Evolutionary conservation across 2,329 filamentous ascomycete genomes (phyloP).

Genomic region (Fusarium sp.): DNA sequence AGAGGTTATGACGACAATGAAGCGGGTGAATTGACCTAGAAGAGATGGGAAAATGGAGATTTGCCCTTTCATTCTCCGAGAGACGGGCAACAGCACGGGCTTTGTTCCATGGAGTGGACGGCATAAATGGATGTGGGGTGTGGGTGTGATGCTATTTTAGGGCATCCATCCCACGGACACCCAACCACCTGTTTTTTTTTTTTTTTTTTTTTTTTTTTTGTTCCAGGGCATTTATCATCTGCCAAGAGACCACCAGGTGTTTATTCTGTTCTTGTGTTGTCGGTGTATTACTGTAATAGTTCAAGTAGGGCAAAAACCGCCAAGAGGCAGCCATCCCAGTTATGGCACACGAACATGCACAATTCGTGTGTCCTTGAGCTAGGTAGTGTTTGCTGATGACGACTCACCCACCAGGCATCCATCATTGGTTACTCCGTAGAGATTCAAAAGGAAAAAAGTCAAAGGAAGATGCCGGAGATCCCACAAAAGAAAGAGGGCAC

Average conservation of each 20-base stretch:
- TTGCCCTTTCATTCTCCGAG: not conserved
- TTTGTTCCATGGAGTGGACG: not conserved
- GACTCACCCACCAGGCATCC: constrained; percentile 15
- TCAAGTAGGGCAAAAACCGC: not conserved
- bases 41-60: constrained; percentile 4
- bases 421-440: not conserved
- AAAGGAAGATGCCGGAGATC: not conserved
- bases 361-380: not conserved
- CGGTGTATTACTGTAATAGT: not conserved
- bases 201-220: not conserved
- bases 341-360: not conserved
- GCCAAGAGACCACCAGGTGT: not conserved
- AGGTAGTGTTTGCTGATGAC: constrained; percentile 25
- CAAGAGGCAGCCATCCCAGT: constrained; percentile 13
- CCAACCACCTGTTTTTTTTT: constrained; percentile 16
- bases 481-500: not conserved
- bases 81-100: constrained; percentile 17
- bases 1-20: constrained; percentile 34
- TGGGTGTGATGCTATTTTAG: constrained; percentile 35
- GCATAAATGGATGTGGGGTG: not conserved
- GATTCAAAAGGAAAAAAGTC: not conserved
- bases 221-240: not conserved
- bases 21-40: constrained; percentile 11
- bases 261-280: not conserved
- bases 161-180: constrained; percentile 11